Evolutionary conservation across 768 basidiomycete species (phyloP).

Genomic region (Dentipellis sp.): DNA sequence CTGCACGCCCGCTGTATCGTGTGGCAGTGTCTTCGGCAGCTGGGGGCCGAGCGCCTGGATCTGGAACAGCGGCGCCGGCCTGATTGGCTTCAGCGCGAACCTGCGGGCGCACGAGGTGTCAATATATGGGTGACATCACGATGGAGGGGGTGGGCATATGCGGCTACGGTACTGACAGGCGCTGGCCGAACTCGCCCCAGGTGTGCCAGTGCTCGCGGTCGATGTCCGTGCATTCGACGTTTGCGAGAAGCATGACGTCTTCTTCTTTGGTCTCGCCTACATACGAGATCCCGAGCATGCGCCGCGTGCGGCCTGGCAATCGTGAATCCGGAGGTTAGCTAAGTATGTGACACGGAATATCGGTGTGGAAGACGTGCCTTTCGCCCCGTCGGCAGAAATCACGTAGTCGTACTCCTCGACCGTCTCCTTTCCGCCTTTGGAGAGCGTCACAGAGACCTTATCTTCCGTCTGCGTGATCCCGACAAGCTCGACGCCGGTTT

Average conservation of each 20-base stretch:
- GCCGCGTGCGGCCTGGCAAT: constrained; percentile 26
- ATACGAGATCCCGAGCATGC: constrained; percentile 31
- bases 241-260: constrained; percentile 23
- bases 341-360: neutral
- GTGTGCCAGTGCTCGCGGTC: constrained; percentile 16
- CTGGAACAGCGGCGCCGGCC: constrained; percentile 5
- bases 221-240: constrained; percentile 28
- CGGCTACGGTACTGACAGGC: constrained; percentile 1
- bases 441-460: constrained; percentile 22
- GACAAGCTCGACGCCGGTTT: constrained; percentile 25
- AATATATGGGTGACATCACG: neutral
- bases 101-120: neutral
- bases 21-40: neutral
- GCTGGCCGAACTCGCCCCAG: constrained; percentile 12
- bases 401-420: constrained; percentile 26
- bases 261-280: constrained; percentile 28
- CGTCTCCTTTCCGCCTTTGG: constrained; percentile 16
- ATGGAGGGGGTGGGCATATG: neutral
- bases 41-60: constrained; percentile 8
- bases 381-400: constrained; percentile 34
- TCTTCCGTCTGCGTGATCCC: constrained; percentile 25
- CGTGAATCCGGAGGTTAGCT: neutral
- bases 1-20: constrained; percentile 4
- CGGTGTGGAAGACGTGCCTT: constrained; percentile 12
- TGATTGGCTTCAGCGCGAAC: constrained; percentile 6